Percentiles rank a stretch among this genome's conserved stretches.
Conservation (phyloP, 1,139 yeast species). For the Lodderomyces pseudojiufengensis region DNA sequence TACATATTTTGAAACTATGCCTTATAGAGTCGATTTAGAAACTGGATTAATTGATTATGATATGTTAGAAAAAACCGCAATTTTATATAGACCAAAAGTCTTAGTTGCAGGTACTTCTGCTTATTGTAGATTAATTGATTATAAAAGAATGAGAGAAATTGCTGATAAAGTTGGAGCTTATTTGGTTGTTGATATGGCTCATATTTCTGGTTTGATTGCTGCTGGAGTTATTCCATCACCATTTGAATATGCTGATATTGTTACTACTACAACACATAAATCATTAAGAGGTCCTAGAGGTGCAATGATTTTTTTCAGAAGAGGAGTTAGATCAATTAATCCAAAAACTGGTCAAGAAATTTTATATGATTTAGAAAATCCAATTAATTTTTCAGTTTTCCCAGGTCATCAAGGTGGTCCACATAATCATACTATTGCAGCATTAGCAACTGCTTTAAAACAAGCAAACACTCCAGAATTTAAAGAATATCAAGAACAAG, state of each 20-base stretch:
- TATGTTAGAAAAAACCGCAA: constrained; percentile 84
- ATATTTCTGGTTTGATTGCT: constrained; percentile 92
- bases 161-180: constrained; percentile 97
- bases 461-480: constrained; percentile 93
- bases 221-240: constrained; percentile 97
- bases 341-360: constrained; percentile 91
- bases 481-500: constrained; percentile 85
- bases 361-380: constrained; percentile 85
- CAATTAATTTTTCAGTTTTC: constrained; percentile 96
- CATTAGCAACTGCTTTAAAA: constrained; percentile 92
- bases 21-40: constrained; percentile 85
- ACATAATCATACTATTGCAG: constrained; percentile 97
- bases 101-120: constrained; percentile 98
- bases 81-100: constrained; percentile 89
- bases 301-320: constrained; percentile 97
- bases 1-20: constrained; percentile 97
- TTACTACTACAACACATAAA: constrained; percentile 97
- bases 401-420: constrained; percentile 99
- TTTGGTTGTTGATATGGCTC: constrained; percentile 97
- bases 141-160: constrained; percentile 91
- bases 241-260: constrained; percentile 93
- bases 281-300: constrained; percentile 99
- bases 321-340: constrained; percentile 86
- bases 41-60: constrained; percentile 96
- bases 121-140: constrained; percentile 91